Evolutionary conservation across 2,329 filamentous ascomycete species (phyloP), one percentile per base, ranked within the genome.

Genomic region (Zymoseptoria tritici): DNA sequence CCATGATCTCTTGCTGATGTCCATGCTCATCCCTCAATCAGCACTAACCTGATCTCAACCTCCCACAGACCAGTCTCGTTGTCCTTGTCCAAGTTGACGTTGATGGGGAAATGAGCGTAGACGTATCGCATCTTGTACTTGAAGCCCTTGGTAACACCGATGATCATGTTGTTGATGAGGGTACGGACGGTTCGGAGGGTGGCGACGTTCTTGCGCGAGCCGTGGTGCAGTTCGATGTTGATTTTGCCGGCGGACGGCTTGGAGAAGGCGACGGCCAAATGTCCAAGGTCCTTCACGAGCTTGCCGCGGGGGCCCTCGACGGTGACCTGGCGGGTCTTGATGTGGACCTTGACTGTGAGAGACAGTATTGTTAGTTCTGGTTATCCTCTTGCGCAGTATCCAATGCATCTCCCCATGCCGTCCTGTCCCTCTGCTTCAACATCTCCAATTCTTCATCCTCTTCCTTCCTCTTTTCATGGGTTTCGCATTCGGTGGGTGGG

Each of bases 111-210:
- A 88, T 99, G 94, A 79, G 94, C 94, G 80, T 99, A 99, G 81
- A 99, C 94, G 84, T 99, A 99, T 76, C 95, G 91, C 93, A 99
- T 97, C 90, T 99, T 99, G 89, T 99, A 99, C 85, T 95, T 95
- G 90, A 89, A 99, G 72, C 94, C 94, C 85, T 93, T 96, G 79
- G 94, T 99, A 71, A 99, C 94, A 80, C 94, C 94, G 74, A 92
- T 87, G 80, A 99, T 90, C 82, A 99, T 79, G 89, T 99, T 99
- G 86, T 95, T 90, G 85, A 99, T 96, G 81, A 97, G 81, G 70
- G 93, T 93, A 77, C 91, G 91, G 83, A 99, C 94, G 75, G 94
- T 99, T 75, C 94, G 91, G 80, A 99, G 91, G 72, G 93, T 90
- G 76, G 94, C 94, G 77, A 99, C 89, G 79, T 91, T 93, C 88